phyloP scores from a whole-genome alignment of 306 rosid genomes.

The Trifolium pratense region DNA sequence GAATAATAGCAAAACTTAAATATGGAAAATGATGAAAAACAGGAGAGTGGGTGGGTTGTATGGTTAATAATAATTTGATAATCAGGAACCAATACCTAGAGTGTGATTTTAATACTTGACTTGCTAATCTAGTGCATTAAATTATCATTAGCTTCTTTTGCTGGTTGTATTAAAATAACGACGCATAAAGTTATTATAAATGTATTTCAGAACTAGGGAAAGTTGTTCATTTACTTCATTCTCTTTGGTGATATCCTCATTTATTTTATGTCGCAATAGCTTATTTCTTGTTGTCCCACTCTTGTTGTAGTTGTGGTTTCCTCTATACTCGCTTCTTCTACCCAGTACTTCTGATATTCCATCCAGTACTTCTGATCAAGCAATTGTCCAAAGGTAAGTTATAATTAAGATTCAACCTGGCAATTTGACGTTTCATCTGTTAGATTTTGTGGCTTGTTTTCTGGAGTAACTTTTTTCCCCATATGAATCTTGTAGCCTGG shows the following conservation, averaged over 20 bases:
- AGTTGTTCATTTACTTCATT: neutral
- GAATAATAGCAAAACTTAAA: no score
- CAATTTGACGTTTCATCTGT: constrained; percentile 4
- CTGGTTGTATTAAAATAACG: neutral
- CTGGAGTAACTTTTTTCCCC: constrained; percentile 28
- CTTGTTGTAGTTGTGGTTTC: constrained; percentile 87
- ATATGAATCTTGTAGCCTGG: constrained; percentile 62
- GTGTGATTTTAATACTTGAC: neutral
- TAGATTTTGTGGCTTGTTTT: constrained; percentile 1
- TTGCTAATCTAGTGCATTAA: no score
- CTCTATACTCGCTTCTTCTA: constrained; percentile 69
- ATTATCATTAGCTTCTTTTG: constrained; percentile 4
- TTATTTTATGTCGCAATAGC: constrained; percentile 6
- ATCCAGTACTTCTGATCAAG: constrained; percentile 25
- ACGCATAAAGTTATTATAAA: neutral
- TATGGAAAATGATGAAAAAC: no score
- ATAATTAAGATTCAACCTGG: constrained; percentile 32
- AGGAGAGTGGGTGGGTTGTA: neutral
- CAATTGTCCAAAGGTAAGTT: constrained; percentile 61
- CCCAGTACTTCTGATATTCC: neutral
- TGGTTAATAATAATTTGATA: constrained; percentile 4
- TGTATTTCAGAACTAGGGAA: neutral
- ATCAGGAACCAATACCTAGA: neutral
- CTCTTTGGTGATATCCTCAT: neutral
- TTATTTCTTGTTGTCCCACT: constrained; percentile 31